A percentile compares a stretch with the other conserved stretches of the same genome.
phyloP scores from a whole-genome alignment of 2,329 filamentous ascomycete species.

The Pyrenophora teres region DNA sequence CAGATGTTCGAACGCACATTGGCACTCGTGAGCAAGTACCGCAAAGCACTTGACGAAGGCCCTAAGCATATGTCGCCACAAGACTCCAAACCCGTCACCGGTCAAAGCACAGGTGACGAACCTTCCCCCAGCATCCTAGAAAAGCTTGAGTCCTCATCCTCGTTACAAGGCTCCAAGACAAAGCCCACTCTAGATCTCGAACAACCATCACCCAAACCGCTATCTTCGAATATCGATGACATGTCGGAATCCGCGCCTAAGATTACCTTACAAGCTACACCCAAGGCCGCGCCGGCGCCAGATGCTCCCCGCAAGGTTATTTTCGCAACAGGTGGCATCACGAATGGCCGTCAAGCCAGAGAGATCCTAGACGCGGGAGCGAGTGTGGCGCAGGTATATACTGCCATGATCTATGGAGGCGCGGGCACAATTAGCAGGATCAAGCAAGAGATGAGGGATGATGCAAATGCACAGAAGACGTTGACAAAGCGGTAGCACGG shows the following conservation, averaged over 20 bases:
- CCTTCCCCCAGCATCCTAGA: conserved; percentile 19
- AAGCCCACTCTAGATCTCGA: conserved; percentile 27
- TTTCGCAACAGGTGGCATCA: conserved; percentile 93
- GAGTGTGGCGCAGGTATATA: conserved; percentile 90
- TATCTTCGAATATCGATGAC: conserved; percentile 37
- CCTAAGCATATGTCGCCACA: conserved; percentile 34
- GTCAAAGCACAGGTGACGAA: conserved; percentile 17
- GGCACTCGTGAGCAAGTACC: conserved; percentile 78
- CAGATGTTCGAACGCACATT: conserved; percentile 83
- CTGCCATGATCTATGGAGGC: conserved; percentile 69
- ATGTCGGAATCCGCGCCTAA: conserved; percentile 36
- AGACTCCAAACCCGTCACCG: conserved; percentile 13
- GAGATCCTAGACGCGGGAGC: conserved; percentile 86
- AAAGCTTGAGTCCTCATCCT: conserved; percentile 18
- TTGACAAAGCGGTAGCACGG: conserved; percentile 18
- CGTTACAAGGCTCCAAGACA: conserved; percentile 12
- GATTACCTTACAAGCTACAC: conserved; percentile 24
- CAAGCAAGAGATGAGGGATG: conserved; percentile 56
- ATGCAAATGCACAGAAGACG: conserved; percentile 33
- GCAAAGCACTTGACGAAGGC: conserved; percentile 56
- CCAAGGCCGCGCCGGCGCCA: conserved; percentile 31
- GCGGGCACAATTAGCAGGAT: conserved; percentile 63
- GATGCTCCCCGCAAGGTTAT: conserved; percentile 69
- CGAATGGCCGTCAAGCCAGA: conserved; percentile 80
- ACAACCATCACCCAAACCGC: conserved; percentile 20